phyloP scores from a whole-genome alignment of 345 rosid species.

The Combretum micranthum region DNA sequence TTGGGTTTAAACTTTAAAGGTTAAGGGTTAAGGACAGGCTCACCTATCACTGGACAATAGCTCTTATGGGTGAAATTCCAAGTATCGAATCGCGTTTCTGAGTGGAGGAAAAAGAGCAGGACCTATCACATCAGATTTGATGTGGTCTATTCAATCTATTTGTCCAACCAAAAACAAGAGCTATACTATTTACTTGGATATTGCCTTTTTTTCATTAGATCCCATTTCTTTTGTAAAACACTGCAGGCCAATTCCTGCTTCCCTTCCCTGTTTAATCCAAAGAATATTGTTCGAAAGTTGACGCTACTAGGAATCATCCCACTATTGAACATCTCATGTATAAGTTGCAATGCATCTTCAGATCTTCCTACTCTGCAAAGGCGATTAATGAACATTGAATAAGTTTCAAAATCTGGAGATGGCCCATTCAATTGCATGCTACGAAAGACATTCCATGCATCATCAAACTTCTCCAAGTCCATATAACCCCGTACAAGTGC shows the following conservation, averaged over 20 bases:
- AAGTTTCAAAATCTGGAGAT: conserved; percentile 65
- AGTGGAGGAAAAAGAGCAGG: not conserved
- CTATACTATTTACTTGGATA: conserved; percentile 18
- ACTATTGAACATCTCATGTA: conserved; percentile 47
- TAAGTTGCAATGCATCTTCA: conserved; percentile 54
- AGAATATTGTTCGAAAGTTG: conserved; percentile 56
- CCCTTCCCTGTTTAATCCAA: conserved; percentile 67
- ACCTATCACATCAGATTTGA: no score
- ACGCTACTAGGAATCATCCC: conserved; percentile 61
- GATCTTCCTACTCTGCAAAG: conserved; percentile 55
- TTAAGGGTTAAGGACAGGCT: not conserved
- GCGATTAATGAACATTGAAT: conserved; percentile 53
- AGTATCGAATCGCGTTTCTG: conserved; percentile 3
- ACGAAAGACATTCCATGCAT: conserved; percentile 51
- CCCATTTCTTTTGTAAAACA: conserved; percentile 46
- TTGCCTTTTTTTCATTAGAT: conserved; percentile 35
- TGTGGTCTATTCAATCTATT: no score
- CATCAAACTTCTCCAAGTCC: conserved; percentile 36
- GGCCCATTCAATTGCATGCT: conserved; percentile 42
- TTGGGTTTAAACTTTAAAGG: not conserved
- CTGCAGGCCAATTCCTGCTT: conserved; percentile 50
- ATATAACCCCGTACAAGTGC: conserved; percentile 62
- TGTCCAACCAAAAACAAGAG: no score
- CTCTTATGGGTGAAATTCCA: conserved; percentile 66
- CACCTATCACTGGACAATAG: conserved; percentile 75